A percentile compares a stretch with the other conserved stretches of the same genome.
These are phyloP conservation scores for Globisporangium nunn DNA, from an alignment of 352 stramenopile species.

Conservation along the genomic window DNA sequence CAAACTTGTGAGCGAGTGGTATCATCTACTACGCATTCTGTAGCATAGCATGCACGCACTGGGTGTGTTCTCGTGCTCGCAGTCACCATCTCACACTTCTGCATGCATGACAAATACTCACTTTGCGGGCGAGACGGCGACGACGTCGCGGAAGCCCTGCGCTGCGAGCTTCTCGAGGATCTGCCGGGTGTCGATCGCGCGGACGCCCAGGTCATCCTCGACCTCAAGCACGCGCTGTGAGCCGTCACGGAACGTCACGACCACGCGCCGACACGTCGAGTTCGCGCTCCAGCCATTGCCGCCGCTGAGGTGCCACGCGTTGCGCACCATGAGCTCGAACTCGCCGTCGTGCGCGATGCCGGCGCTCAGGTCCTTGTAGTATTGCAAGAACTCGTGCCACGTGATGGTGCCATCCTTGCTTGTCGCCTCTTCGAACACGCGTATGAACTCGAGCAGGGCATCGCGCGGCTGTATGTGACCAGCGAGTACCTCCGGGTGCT, in stretches of 20 bases:
- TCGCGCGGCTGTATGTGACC: constrained; percentile 49
- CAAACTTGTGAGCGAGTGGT: too few relatives aligned
- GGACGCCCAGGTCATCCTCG: constrained; percentile 61
- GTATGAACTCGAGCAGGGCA: constrained; percentile 79
- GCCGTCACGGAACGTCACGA: constrained; percentile 65
- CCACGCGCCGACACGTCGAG: constrained; percentile 57
- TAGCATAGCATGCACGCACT: too few relatives aligned
- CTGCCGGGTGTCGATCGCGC: constrained; percentile 30
- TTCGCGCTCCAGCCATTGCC: constrained; percentile 72
- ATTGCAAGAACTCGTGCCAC: constrained; percentile 83
- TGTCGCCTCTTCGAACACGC: constrained; percentile 44
- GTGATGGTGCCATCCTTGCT: constrained; percentile 52
- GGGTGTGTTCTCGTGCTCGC: too few relatives aligned
- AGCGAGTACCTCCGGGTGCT: constrained; percentile 77
- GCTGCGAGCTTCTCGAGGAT: constrained; percentile 47
- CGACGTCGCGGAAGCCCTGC: constrained; percentile 47
- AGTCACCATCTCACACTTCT: too few relatives aligned
- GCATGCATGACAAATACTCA: not conserved
- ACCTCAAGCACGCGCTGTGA: constrained; percentile 64
- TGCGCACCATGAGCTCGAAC: constrained; percentile 83
- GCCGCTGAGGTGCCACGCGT: constrained; percentile 83
- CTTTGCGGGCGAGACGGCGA: constrained; percentile 37
- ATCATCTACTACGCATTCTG: too few relatives aligned
- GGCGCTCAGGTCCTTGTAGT: constrained; percentile 87
- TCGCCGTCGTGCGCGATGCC: constrained; percentile 78